Conservation (phyloP, 2,329 filamentous ascomycete species). For the Cladosporium sp. region DNA sequence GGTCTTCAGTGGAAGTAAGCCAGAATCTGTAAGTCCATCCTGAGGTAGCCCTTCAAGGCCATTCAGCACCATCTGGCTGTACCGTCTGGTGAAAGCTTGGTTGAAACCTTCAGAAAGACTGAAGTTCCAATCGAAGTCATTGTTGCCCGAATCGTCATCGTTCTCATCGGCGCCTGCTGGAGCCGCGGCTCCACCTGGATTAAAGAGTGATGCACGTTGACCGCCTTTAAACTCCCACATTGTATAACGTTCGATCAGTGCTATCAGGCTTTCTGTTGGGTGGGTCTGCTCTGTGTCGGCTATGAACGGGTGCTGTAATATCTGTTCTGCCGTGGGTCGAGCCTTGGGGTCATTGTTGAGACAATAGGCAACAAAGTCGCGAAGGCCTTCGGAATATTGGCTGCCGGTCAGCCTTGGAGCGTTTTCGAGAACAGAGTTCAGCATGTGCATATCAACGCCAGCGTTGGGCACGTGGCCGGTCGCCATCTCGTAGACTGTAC, state of each 20-base stretch:
- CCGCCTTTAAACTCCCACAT: constrained; percentile 73
- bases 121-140: constrained; percentile 60
- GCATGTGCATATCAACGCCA: constrained; percentile 44
- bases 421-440: constrained; percentile 45
- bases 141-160: constrained; percentile 36
- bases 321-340: constrained; percentile 64
- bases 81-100: constrained; percentile 31
- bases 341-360: constrained; percentile 64
- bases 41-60: constrained; percentile 18
- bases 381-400: constrained; percentile 64
- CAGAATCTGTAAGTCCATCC: constrained; percentile 1
- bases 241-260: constrained; percentile 68
- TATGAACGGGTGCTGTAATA: constrained; percentile 68
- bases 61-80: constrained; percentile 29
- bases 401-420: constrained; percentile 67
- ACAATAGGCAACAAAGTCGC: constrained; percentile 68
- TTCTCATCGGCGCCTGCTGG: constrained; percentile 38
- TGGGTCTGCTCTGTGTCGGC: constrained; percentile 58
- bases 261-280: constrained; percentile 59
- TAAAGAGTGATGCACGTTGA: constrained; percentile 61
- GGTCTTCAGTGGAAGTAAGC: constrained; percentile 15
- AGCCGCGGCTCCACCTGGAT: constrained; percentile 54
- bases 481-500: constrained; percentile 76
- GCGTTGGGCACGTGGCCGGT: constrained; percentile 66
- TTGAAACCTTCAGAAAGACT: constrained; percentile 61